Evolutionary conservation across 2,329 filamentous ascomycete genomes (phyloP), one percentile per base, ranked within the genome.

Genomic region (Ceratocystis huliohia): DNA sequence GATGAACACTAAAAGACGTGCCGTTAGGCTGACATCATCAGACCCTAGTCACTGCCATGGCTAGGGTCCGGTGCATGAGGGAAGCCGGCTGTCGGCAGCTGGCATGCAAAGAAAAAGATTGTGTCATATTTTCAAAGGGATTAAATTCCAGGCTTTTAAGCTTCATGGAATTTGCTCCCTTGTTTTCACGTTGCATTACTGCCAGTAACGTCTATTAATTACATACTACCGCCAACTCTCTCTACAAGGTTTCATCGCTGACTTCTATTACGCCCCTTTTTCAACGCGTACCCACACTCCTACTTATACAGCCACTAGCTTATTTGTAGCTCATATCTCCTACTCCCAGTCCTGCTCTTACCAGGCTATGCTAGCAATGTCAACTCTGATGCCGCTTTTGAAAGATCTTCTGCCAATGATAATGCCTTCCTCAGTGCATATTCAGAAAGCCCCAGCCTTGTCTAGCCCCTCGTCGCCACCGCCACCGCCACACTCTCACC

Each of bases 391-490:
- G 37, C 81, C 82, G 33, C 73, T 85, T 68, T 76, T 85, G 65
- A 80, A 81, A 69, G 82, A 84, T 70, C 75, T 85, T 62, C 74
- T 85, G 62, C 82, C 82, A 68, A 84, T 85, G 79, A 79, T 85
- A 67, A 75, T 84, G 72, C 82, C 82, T 1, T 76, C 79, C 2
- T 74, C 77, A n/a, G 81, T 87, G n/a, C 78, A 83, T 65, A 76
- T 87, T 66, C 81, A 68, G 41, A 68, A 41, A 79, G 77, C 69
- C 76, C 78, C 45, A 66, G 25, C 66, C 62, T 65, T 63, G 53
- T 69, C 66, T 46, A 61, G 15, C n/a, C 50, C 33, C 28, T 50
- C 64, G 17, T 61, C 67, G 71, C 74, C 57, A 76, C 80, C 46
- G 76, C 83, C 65, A 71, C 78, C 67, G 74, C 76, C 33, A 70